A percentile compares a stretch with the other conserved stretches of the same genome.
Evolutionary conservation across 2,329 filamentous ascomycete species (phyloP).

Genomic region (Aspergillus viridinutans): DNA sequence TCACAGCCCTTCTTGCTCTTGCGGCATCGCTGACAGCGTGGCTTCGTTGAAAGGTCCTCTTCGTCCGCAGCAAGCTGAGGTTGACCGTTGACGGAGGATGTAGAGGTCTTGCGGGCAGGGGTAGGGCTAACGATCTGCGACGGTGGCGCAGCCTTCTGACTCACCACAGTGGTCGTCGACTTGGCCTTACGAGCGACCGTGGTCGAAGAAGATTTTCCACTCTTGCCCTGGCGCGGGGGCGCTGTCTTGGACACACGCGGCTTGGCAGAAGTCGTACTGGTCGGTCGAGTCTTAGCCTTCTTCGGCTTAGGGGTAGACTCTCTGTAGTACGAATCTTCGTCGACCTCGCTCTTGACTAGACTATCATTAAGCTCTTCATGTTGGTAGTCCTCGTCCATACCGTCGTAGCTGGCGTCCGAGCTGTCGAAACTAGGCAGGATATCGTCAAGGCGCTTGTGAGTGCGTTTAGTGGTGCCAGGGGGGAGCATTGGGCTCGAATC

Average conservation of each 20-base stretch:
- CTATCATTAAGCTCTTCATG: conserved; percentile 51
- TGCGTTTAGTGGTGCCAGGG: conserved; percentile 43
- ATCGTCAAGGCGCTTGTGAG: conserved; percentile 49
- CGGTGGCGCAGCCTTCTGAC: conserved; percentile 40
- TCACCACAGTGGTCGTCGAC: conserved; percentile 13
- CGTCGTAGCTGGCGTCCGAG: conserved; percentile 59
- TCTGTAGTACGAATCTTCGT: conserved; percentile 39
- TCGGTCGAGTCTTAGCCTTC: conserved; percentile 50
- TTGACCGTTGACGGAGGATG: conserved; percentile 61
- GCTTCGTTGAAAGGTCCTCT: conserved; percentile 90
- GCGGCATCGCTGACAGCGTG: conserved; percentile 93
- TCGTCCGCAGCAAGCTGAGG: conserved; percentile 64
- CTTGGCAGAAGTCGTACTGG: conserved; percentile 28
- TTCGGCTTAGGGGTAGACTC: conserved; percentile 43
- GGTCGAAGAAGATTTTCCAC: conserved; percentile 30
- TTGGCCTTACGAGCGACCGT: conserved; percentile 39
- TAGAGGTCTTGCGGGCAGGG: conserved; percentile 50
- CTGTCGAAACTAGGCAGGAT: conserved; percentile 55
- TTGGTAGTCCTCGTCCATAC: conserved; percentile 51
- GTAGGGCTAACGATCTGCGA: conserved; percentile 37
- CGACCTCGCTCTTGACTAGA: conserved; percentile 53
- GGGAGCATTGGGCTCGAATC: conserved; percentile 43
- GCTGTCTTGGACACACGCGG: conserved; percentile 26
- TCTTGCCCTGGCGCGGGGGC: conserved; percentile 26
- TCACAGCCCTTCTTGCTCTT: conserved; percentile 99